Conservation (phyloP, 345 rosid species). For the Linum usitatissimum region DNA sequence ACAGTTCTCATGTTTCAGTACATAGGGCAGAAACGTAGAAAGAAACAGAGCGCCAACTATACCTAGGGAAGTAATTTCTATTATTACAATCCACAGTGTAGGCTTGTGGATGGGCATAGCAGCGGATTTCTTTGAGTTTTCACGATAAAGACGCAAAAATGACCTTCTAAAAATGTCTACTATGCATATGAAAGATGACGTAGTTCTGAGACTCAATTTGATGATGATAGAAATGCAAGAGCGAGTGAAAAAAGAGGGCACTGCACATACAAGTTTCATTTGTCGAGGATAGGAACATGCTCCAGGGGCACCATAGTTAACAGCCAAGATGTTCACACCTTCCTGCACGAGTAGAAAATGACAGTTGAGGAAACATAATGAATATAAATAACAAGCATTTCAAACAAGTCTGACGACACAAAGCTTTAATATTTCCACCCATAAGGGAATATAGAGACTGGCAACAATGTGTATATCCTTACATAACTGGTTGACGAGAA, state of each 20-base stretch:
- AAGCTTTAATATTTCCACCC: background rate
- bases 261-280: conserved; percentile 53
- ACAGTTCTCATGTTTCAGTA: background rate
- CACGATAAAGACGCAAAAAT: no score
- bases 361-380: background rate
- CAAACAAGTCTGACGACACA: background rate
- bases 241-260: conserved; percentile 5
- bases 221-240: background rate
- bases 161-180: no score
- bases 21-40: background rate
- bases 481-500: no score
- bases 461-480: no score
- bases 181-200: no score
- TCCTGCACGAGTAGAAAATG: conserved; percentile 35
- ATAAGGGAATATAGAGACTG: no score
- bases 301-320: conserved; percentile 75
- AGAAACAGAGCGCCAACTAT: background rate
- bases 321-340: conserved; percentile 69
- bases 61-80: no score
- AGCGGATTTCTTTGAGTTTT: no score
- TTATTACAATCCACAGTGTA: no score
- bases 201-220: background rate
- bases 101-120: no score
- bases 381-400: background rate
- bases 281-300: conserved; percentile 71